Percentiles rank a stretch among this genome's conserved stretches.
Conservation (phyloP, 2,329 filamentous ascomycete genomes). For the Hypocreales sp. region DNA sequence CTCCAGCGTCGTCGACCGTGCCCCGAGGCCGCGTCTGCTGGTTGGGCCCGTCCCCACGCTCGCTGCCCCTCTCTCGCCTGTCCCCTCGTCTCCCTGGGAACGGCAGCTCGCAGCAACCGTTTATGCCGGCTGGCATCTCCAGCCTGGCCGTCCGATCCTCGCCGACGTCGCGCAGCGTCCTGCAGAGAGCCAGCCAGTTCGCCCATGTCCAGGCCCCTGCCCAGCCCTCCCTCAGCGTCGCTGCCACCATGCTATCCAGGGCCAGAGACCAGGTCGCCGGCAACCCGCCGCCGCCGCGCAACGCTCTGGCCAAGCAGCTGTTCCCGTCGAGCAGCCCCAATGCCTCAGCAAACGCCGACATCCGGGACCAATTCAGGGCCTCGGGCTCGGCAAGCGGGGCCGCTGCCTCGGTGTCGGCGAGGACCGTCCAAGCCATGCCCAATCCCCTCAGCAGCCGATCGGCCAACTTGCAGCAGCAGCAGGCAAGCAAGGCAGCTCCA, state of each 20-base stretch:
- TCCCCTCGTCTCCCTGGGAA: too few relatives aligned
- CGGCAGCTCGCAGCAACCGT: too few relatives aligned
- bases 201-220: constrained; percentile 9
- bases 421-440: constrained; percentile 13
- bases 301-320: constrained; percentile 30
- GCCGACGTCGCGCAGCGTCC: constrained; percentile 14
- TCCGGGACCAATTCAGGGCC: constrained; percentile 35
- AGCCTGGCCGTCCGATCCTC: constrained; percentile 19
- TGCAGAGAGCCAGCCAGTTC: constrained; percentile 9
- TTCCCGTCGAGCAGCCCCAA: constrained; percentile 42
- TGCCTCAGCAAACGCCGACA: constrained; percentile 26
- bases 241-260: constrained; percentile 5
- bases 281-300: constrained; percentile 16
- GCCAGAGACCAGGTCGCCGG: constrained; percentile 10
- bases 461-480: constrained; percentile 15
- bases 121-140: constrained; percentile 19
- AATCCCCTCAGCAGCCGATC: constrained; percentile 14
- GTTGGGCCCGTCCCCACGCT: too few relatives aligned
- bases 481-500: constrained; percentile 5
- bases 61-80: not conserved
- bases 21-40: too few relatives aligned
- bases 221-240: constrained; percentile 1
- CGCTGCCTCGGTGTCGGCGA: constrained; percentile 23
- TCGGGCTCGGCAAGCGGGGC: constrained; percentile 18
- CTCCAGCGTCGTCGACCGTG: too few relatives aligned